Evolutionary conservation across 2,329 filamentous ascomycete species (phyloP).

Genomic region (Didymella keratinophila): DNA sequence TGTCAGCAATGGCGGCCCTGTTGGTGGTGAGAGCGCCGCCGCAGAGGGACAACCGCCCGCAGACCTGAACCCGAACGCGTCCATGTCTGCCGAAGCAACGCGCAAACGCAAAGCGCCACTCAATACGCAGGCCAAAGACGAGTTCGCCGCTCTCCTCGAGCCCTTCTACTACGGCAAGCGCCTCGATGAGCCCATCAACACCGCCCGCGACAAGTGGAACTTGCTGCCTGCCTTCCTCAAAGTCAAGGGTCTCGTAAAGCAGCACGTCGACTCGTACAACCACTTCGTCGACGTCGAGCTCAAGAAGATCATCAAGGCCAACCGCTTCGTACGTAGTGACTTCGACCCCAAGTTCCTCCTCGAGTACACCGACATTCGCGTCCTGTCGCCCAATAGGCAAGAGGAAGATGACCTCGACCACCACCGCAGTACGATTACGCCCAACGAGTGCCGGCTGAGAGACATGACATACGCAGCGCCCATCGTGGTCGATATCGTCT

Average conservation of each 20-base stretch:
- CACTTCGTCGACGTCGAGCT: slow-evolving; percentile 97
- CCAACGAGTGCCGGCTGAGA: slow-evolving; percentile 93
- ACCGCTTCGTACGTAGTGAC: slow-evolving; percentile 87
- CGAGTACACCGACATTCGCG: slow-evolving; percentile 87
- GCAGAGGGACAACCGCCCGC: slow-evolving; percentile 17
- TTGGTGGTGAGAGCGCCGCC: slow-evolving; percentile 5
- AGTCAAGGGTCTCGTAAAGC: slow-evolving; percentile 95
- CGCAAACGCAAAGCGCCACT: slow-evolving; percentile 40
- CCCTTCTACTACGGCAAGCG: slow-evolving; percentile 75
- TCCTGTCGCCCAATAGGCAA: slow-evolving; percentile 80
- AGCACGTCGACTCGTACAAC: slow-evolving; percentile 99
- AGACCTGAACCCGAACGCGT: slow-evolving; percentile 30
- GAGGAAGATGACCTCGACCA: slow-evolving; percentile 71
- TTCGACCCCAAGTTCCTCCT: slow-evolving; percentile 93
- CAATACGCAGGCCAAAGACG: slow-evolving; percentile 51
- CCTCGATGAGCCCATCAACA: slow-evolving; percentile 73
- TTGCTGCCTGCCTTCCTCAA: slow-evolving; percentile 96
- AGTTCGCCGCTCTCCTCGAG: slow-evolving; percentile 70
- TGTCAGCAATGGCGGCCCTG: slow-evolving; percentile 10
- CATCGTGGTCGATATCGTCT: slow-evolving; percentile 90
- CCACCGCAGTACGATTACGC: slow-evolving; percentile 70
- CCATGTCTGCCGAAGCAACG: slow-evolving; percentile 35
- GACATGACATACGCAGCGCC: slow-evolving; percentile 99
- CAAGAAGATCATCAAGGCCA: slow-evolving; percentile 94
- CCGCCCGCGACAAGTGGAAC: slow-evolving; percentile 91